Conservation (phyloP, 2,329 filamentous ascomycete species). For the Tolypocladium amazonense region DNA sequence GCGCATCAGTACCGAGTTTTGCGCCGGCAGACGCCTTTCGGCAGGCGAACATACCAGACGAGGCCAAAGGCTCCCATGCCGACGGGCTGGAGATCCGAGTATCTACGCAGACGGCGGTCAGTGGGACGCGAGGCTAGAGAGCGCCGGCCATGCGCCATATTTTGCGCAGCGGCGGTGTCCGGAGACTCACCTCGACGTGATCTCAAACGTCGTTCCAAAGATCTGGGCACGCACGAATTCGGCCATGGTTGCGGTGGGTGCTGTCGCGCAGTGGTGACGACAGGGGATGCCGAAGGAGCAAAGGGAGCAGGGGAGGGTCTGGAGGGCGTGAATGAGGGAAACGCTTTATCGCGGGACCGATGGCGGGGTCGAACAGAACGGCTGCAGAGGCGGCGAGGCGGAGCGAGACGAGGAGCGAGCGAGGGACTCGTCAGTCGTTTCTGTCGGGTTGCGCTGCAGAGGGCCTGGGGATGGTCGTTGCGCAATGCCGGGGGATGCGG, state of each 20-base stretch:
- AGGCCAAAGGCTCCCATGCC: conserved; percentile 98
- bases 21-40: background rate
- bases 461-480: background rate
- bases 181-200: conserved; percentile 81
- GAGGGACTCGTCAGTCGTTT: background rate
- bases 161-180: background rate
- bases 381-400: background rate
- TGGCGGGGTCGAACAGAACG: background rate
- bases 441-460: background rate
- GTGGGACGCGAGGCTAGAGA: background rate
- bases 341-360: background rate
- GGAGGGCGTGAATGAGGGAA: background rate
- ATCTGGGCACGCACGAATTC: conserved; percentile 99
- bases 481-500: background rate
- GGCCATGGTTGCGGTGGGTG: conserved; percentile 60
- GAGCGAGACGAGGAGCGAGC: background rate
- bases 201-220: conserved; percentile 99
- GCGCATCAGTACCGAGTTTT: background rate
- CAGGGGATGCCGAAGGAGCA: background rate
- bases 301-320: background rate
- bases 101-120: conserved; percentile 42
- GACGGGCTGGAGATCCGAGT: conserved; percentile 95
- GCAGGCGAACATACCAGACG: conserved; percentile 62
- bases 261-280: background rate
- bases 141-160: background rate